Evolutionary conservation across 257 asterid genomes (phyloP), one percentile per base, ranked within the genome.

Genomic region (Nicotiana tabacum): DNA sequence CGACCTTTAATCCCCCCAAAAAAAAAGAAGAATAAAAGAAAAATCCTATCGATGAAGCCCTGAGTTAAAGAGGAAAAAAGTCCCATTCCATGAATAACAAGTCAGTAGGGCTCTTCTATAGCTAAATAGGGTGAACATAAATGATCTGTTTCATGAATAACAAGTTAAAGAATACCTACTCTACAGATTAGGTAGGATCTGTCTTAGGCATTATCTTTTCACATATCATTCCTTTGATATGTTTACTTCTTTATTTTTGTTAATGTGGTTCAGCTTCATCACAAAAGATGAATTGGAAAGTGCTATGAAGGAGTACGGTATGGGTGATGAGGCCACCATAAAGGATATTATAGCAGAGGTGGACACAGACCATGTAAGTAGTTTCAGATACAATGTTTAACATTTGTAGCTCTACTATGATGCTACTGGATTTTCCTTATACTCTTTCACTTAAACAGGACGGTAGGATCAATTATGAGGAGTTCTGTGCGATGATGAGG

Each of bases 241-340:
- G 29, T 16, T 48, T 37, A 74, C 8, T 37, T 27, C 17, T 76
- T 7, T 15, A 27, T 27, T 84, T 83, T 76, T 29, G 46, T 76
- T 27, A 15, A 76, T 76, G 46, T 51, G 29, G 29, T 76, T 82
- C 92, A 92, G 96, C 48, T 85, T 87, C 85, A 92, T 92, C 67
- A 92, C 96, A 56, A 90, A 86, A 83, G 96, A 92, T 84, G 96
- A 92, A 87, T 92, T 92, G 82, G 92, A 90, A 87, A 84, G 85
- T 85, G 96, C 96, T 29, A 92, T 92, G 96, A 90, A 90, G 86
- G 92, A 90, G 82, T 88, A 92, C 4, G 92, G 92, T 30, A 89
- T 92, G 87, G 96, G 94, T 15, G 96, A 92, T 67, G 96, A 89
- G 62, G 90, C 87, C 57, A 92, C 89, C 86, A 92, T 92, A 83